Evolutionary conservation across 2,329 filamentous ascomycete genomes (phyloP), one percentile per base, ranked within the genome.

Genomic region (Gliomastix tumulicola): DNA sequence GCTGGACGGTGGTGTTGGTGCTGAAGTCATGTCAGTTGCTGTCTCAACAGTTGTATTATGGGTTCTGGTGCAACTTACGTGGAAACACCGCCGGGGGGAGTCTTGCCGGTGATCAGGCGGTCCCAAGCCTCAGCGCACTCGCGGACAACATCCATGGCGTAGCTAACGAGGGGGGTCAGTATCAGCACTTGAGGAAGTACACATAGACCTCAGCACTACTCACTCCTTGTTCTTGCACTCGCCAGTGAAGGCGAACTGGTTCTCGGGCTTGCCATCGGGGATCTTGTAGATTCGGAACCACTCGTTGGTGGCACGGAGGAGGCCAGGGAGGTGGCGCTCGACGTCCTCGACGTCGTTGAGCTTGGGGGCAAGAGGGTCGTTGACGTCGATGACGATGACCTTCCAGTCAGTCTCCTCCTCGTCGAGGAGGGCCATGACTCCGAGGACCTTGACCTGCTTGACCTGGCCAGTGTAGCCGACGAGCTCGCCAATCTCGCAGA

Each of bases 211-310:
- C n/a, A n/a, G n/a, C n/a, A 17, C 15, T 34, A 51, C 76, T 48
- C 52, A 88, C 84, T 84, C 88, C 82, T 89, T 94, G 83, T 98
- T 98, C 84, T 98, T 98, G 86, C 90, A 97, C 77, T 98, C 92
- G 74, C 92, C 92, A 42, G 89, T 96, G 76, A 98, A 98, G 57
- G 92, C 92, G 61, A 98, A 98, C 74, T 97, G 92, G 82, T 98
- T 98, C 84, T 98, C 92, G 56, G 90, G 89, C 88, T 98, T 98
- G 76, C 92, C 92, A 62, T 98, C 92, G 61, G 92, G 92, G 69
- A 98, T 98, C 79, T 98, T 98, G 84, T 98, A 98, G 80, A 98
- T 98, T 67, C 92, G 88, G 88, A 98, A 98, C 92, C 92, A 98
- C 76, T 98, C 92, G 62, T 98, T 98, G 62, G 90, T 97, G 60